Evolutionary conservation across 192 early-diverging fungal species (phyloP).

Genomic region (Mortierella antarctica): DNA sequence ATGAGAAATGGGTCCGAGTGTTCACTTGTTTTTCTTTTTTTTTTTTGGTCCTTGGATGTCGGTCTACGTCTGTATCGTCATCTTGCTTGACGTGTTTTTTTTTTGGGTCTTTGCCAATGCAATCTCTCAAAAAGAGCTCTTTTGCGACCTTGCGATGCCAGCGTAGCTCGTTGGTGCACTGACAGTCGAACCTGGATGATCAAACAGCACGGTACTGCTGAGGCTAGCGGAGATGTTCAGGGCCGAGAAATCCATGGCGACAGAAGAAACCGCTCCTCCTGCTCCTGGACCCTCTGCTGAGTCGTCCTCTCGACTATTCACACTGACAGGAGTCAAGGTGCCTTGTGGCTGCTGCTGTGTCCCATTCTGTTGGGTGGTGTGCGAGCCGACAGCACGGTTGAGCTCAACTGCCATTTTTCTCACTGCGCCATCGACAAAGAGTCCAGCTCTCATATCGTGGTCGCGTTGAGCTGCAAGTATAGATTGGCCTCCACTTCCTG

Average conservation of each 20-base stretch:
- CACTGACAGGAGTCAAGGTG: constrained; percentile 22
- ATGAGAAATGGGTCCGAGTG: too few relatives aligned
- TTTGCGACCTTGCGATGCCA: too few relatives aligned
- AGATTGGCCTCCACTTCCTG: neutral
- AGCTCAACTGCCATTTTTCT: neutral
- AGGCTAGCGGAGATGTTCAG: constrained; percentile 1
- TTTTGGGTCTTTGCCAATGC: too few relatives aligned
- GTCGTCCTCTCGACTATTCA: constrained; percentile 10
- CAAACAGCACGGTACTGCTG: too few relatives aligned
- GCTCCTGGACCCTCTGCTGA: too few relatives aligned
- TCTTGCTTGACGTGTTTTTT: too few relatives aligned
- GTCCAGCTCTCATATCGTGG: constrained; percentile 11
- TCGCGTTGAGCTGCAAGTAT: neutral
- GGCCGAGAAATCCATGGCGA: constrained; percentile 11
- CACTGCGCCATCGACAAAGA: constrained; percentile 1
- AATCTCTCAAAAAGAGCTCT: too few relatives aligned
- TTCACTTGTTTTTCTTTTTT: too few relatives aligned
- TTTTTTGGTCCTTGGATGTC: too few relatives aligned
- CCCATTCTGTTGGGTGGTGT: neutral
- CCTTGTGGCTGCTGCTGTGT: constrained; percentile 12
- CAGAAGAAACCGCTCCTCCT: neutral
- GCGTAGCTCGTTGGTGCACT: too few relatives aligned
- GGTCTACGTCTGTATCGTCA: too few relatives aligned
- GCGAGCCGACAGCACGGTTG: constrained; percentile 17
- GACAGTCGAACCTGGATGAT: too few relatives aligned